Evolutionary conservation across 768 basidiomycete genomes (phyloP), one percentile per base, ranked within the genome.

Genomic region (Butyriboletus loyo): DNA sequence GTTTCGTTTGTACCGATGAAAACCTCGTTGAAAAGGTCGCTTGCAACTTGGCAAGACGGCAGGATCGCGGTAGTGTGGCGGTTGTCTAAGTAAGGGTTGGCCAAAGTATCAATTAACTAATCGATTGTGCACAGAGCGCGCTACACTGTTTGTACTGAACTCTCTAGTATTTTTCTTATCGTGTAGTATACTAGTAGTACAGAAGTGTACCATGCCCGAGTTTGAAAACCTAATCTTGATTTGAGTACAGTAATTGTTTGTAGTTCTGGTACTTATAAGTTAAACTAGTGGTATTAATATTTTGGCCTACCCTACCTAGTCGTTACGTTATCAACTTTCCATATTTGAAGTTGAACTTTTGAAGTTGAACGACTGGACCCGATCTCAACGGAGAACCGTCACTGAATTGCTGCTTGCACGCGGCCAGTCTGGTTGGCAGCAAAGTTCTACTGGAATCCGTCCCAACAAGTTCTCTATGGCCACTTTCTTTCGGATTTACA

Each of bases 401-500:
- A n/a, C 1, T n/a, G 28, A 44, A 40, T 11, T 27, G n/a, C 0
- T 24, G 19, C 30, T 45, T 17, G 14, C 27, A 25, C 13, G 15
- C 14, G 10, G 19, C 9, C 11, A 10, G 31, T 27, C 19, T 51
- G 8, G 32, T 43, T 53, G 13, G 17, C 25, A 35, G 21, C 21
- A 30, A 38, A 34, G 8, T 19, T 30, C 10, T 17, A 24, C 24
- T 13, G 2, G 4, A 19, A 11, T 35, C 42, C 31, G 7, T 38
- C 31, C 9, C n/a, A 25, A 10, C 15, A 17, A 17, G 2, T 14
- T 22, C 15, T 2, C 32, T 7, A 81, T 81, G 80, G 72, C 79
- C 7, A 70, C 73, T 13, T 59, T 80, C 46, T 65, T 81, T 32
- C 66, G 70, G 24, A 58, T 70, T 14, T 81, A 81, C 68, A 75